Evolutionary conservation across 2,329 filamentous ascomycete species (phyloP).

Genomic region (Cladophialophora carrionii): DNA sequence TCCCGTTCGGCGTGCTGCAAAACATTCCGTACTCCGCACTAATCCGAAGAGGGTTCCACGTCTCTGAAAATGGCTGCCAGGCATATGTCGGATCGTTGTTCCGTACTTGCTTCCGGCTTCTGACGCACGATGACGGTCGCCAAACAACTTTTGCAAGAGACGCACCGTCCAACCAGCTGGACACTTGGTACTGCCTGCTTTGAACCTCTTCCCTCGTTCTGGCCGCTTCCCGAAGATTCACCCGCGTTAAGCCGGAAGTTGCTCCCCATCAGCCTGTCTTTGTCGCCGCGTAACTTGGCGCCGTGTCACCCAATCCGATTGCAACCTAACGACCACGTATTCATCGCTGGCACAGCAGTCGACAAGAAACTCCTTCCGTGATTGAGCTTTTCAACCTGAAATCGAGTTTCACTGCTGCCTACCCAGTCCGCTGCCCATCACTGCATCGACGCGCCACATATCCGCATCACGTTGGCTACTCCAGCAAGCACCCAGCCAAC

Average conservation of each 20-base stretch:
- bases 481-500: not conserved
- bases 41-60: not conserved
- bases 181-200: constrained; percentile 3
- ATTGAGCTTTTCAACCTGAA: not conserved
- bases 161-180: not conserved
- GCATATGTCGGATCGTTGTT: constrained; percentile 1
- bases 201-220: not conserved
- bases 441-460: not conserved
- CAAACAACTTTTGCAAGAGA: not conserved
- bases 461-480: not conserved
- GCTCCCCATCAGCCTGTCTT: not conserved
- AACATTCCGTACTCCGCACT: not conserved
- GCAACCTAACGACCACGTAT: not conserved
- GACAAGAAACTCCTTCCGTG: not conserved
- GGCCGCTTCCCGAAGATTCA: not conserved
- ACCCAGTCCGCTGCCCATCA: not conserved
- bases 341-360: not conserved
- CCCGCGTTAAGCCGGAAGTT: not conserved
- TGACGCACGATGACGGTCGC: not conserved
- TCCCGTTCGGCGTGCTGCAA: not conserved
- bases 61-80: not conserved
- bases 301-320: constrained; percentile 3
- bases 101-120: not conserved
- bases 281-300: constrained; percentile 1
- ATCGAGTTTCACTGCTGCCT: not conserved